Conservation (phyloP, 129 eudicot species). For the Saposhnikovia divaricata region DNA sequence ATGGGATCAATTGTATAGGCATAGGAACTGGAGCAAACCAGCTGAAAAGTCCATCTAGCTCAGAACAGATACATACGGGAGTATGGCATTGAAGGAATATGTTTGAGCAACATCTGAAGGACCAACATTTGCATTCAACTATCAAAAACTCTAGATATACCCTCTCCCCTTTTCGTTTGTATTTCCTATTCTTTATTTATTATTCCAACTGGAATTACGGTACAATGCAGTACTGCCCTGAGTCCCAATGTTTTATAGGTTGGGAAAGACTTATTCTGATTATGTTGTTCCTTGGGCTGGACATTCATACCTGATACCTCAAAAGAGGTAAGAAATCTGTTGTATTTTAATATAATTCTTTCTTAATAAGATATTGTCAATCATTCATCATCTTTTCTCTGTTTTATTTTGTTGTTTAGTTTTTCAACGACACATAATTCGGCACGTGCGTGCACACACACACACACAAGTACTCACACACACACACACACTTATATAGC, state of each 20-base stretch:
- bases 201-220: background rate
- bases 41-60: constrained; percentile 22
- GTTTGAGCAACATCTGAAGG: constrained; percentile 28
- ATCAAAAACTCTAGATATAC: background rate
- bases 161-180: background rate
- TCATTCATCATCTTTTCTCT: background rate
- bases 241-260: background rate
- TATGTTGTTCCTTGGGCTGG: background rate
- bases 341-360: background rate
- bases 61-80: constrained; percentile 22
- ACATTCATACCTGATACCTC: background rate
- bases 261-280: background rate
- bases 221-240: background rate
- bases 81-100: constrained; percentile 24
- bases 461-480: background rate
- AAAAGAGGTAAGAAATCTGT: constrained; percentile 7
- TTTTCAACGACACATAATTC: background rate
- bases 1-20: background rate
- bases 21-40: constrained; percentile 26
- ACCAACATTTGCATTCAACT: constrained; percentile 19
- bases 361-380: background rate
- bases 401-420: background rate
- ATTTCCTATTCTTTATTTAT: background rate
- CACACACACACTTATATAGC: background rate
- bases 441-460: background rate